Evolutionary conservation across 495 filamentous ascomycete species (phyloP), one percentile per base, ranked within the genome.

Genomic region (Gamarada debralockiae): DNA sequence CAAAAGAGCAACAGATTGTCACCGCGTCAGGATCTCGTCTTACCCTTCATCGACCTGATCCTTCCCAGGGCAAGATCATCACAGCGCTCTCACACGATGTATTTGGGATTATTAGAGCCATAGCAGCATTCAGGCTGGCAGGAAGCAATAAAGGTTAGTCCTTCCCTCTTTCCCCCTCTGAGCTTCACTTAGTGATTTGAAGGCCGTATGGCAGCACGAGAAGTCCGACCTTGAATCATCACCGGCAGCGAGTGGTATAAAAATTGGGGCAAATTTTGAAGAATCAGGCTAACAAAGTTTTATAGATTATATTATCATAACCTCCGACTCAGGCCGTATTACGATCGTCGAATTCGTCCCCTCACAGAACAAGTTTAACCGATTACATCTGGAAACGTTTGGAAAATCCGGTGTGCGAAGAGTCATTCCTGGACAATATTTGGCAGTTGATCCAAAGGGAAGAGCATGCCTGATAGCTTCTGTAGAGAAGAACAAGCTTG

Each of bases 401-500:
- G 95, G 95, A 44, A 97, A 97, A 68, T 96, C 92, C 12, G 95
- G 93, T n/a, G 80, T 96, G 18, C 85, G 95, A 29, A 82, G 95
- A 48, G 92, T 97, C 14, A 80, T 99, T 56, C 95, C 95, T 2
- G 95, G 95, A 13, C 90, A 99, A 65, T 97, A 93, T 64, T 77
- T 99, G 17, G 93, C 91, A 2, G 86, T 86, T 8, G 95, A 99
- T 66, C 95, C 95, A 8, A 95, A 95, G 67, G 95, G 95, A 34
- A 80, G 95, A 68, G 95, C 95, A 31, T 96, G 91, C 67, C 76
- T 99, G 59, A 90, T 97, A 44, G 89, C 95, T 6, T 90, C 90
- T 8, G 77, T 93, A 52, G 95, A 99, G 70, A 99, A 99, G 81
- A 97, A 97, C 71, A 97, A 97, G 73, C 87, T 99, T 59, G 95